Evolutionary conservation across 176 grass and related monocot genomes (phyloP).

Genomic region (Aegilops umbellulata): DNA sequence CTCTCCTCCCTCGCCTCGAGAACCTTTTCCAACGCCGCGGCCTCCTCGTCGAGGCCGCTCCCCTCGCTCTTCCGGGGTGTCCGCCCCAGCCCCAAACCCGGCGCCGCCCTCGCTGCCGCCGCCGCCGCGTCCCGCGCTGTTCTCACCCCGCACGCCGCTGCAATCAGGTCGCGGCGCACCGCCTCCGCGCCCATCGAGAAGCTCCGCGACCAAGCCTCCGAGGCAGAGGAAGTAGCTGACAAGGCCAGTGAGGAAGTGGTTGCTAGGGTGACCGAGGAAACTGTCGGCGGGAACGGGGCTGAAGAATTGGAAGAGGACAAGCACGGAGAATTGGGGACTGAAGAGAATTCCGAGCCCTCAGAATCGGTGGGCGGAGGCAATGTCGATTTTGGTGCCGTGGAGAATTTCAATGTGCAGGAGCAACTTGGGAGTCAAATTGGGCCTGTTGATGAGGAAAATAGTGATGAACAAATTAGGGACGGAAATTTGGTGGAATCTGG

Average conservation of each 20-base stretch:
- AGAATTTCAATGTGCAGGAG: slow-evolving; percentile 12
- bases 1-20: slow-evolving; percentile 65
- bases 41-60: slow-evolving; percentile 39
- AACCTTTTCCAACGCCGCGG: slow-evolving; percentile 37
- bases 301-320: slow-evolving; percentile 22
- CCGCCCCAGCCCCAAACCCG: slow-evolving; percentile 71
- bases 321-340: not conserved
- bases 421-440: slow-evolving; percentile 8
- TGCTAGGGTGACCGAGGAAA: slow-evolving; percentile 10
- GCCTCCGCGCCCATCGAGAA: slow-evolving; percentile 40
- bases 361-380: not conserved
- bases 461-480: not conserved
- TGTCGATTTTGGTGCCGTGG: not conserved
- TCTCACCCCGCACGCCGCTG: slow-evolving; percentile 57
- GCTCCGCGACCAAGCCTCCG: slow-evolving; percentile 44
- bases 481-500: not conserved
- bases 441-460: not conserved
- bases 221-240: slow-evolving; percentile 19
- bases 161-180: slow-evolving; percentile 68
- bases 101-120: slow-evolving; percentile 81
- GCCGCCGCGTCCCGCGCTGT: slow-evolving; percentile 71
- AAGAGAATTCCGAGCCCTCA: slow-evolving; percentile 19
- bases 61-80: slow-evolving; percentile 72
- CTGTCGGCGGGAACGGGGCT: not conserved
- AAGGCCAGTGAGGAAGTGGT: slow-evolving; percentile 28